A percentile compares a stretch with the other conserved stretches of the same genome.
Conservation (phyloP, 1,139 yeast species). For the Nakaseomyces glabratus region DNA sequence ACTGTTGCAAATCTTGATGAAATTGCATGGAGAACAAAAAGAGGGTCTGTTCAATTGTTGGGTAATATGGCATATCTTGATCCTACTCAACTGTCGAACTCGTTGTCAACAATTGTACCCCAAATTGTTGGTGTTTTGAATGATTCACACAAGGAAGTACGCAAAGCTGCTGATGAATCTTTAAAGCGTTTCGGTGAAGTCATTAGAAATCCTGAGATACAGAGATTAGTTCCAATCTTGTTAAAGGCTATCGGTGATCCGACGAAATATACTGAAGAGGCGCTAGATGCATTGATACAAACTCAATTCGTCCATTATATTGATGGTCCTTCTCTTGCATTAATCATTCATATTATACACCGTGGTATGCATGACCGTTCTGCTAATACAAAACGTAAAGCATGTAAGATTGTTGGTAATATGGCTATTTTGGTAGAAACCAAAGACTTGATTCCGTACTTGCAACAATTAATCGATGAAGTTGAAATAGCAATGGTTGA, state of each 20-base stretch:
- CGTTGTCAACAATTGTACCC: slow-evolving; percentile 84
- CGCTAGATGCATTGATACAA: slow-evolving; percentile 74
- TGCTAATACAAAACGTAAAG: slow-evolving; percentile 83
- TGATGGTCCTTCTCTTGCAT: slow-evolving; percentile 95
- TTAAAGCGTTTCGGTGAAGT: slow-evolving; percentile 92
- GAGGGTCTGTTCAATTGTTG: slow-evolving; percentile 89
- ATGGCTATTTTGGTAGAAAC: slow-evolving; percentile 94
- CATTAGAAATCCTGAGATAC: slow-evolving; percentile 94
- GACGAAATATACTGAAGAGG: slow-evolving; percentile 76
- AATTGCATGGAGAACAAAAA: slow-evolving; percentile 91
- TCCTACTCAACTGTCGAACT: slow-evolving; percentile 85
- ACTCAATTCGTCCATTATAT: slow-evolving; percentile 96
- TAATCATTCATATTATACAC: slow-evolving; percentile 87
- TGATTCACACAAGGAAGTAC: slow-evolving; percentile 92
- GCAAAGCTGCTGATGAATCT: slow-evolving; percentile 88
- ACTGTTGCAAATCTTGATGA: slow-evolving; percentile 82
- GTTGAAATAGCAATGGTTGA: slow-evolving; percentile 95
- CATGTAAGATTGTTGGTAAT: slow-evolving; percentile 96
- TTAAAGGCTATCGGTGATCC: slow-evolving; percentile 95
- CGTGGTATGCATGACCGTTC: slow-evolving; percentile 94
- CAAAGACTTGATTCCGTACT: slow-evolving; percentile 75
- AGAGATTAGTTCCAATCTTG: slow-evolving; percentile 76
- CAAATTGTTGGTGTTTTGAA: slow-evolving; percentile 91
- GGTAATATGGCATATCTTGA: slow-evolving; percentile 98
- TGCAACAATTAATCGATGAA: slow-evolving; percentile 66